These are phyloP conservation scores for Paecilomyces dactylethromorphus DNA, from an alignment of 2,329 filamentous ascomycete genomes.

Conservation along the genomic window DNA sequence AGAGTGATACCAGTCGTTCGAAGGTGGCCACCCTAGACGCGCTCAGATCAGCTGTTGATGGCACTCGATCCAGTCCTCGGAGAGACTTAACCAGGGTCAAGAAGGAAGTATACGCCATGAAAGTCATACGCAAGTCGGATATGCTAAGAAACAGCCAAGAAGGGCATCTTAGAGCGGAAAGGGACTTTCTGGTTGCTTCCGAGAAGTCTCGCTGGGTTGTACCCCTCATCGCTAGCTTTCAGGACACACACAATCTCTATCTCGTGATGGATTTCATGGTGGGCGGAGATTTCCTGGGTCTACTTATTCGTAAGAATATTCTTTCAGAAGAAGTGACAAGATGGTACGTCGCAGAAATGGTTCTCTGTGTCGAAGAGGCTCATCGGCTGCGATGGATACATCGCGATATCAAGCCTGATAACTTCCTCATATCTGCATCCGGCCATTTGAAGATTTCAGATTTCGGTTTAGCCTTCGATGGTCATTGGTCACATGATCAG, in stretches of 20 bases:
- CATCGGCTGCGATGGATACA: slow-evolving; percentile 88
- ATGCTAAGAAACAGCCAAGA: slow-evolving; percentile 91
- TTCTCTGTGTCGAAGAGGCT: slow-evolving; percentile 86
- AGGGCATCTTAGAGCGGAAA: slow-evolving; percentile 81
- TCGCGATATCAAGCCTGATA: slow-evolving; percentile 93
- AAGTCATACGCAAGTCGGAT: slow-evolving; percentile 87
- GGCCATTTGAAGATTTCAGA: slow-evolving; percentile 95
- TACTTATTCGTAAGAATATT: slow-evolving; percentile 78
- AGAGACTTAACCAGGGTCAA: slow-evolving; percentile 23
- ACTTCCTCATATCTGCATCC: slow-evolving; percentile 82
- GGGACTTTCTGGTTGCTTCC: slow-evolving; percentile 84
- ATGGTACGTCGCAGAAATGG: slow-evolving; percentile 94
- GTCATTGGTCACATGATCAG: slow-evolving; percentile 89
- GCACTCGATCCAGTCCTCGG: slow-evolving; percentile 18
- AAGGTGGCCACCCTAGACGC: slow-evolving; percentile 12
- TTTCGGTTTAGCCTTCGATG: slow-evolving; percentile 91
- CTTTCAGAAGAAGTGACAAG: slow-evolving; percentile 70
- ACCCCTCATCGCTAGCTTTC: slow-evolving; percentile 79
- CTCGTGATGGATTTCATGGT: slow-evolving; percentile 99
- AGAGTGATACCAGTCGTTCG: slow-evolving; percentile 7
- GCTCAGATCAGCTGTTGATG: slow-evolving; percentile 15
- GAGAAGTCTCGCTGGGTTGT: slow-evolving; percentile 89
- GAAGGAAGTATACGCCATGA: slow-evolving; percentile 83
- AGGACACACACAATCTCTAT: slow-evolving; percentile 77
- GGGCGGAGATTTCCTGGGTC: slow-evolving; percentile 83